Base-by-base conservation (phyloP, 2,329 filamentous ascomycete species). In the Arthrobotrys entomopaga region DNA sequence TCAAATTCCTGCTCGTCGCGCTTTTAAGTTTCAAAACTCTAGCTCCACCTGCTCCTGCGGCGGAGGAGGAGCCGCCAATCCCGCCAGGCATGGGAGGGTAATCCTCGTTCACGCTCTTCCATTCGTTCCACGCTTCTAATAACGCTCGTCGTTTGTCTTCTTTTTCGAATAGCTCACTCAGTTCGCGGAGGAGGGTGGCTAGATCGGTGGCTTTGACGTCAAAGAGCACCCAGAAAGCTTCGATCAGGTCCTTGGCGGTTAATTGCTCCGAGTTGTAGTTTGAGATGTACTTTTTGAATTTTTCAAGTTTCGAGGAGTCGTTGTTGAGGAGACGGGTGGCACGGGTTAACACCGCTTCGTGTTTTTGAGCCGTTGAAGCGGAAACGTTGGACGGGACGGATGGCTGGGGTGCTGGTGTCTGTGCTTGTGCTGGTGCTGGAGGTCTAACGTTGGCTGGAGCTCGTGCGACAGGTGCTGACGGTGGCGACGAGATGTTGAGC, bases 81-180 rank as follows among this genome's bases (percentile, higher is more conserved):
- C 20, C 72, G 8, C 77, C 77, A 3, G 70, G 67, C 34, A 79
- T 77, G 0, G 78, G 78, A 7, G 78, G 78, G 40, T 78, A 79
- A 59, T 79, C 77, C 38, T 78, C 77, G 50, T 77, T 76, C 8
- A 73, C 69, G 20, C 56, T 63, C 61, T 66, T 91, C 92, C 94
- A 97, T 82, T 97, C 91, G 78, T 92, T 92, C 93, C 94, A 97
- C 0, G 93, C 92, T 78, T 90, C 90, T 24, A 93, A 87, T 2
- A 99, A 83, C 0, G 84, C 85, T 60, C 90, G 89, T 0, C 88
- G 88, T 80, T 96, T 97, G 16, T 81, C 80, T 57, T 90, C 86
- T 77, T 96, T 90, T 78, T 99, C 94, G 78, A 95, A 98, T 10
- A 99, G 88, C 60, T 98, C 94, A 3, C 94, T 91, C 2, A 97